These are phyloP conservation scores for Cercophora sp. DNA, from an alignment of 495 filamentous ascomycete genomes.

Conservation along the genomic window DNA sequence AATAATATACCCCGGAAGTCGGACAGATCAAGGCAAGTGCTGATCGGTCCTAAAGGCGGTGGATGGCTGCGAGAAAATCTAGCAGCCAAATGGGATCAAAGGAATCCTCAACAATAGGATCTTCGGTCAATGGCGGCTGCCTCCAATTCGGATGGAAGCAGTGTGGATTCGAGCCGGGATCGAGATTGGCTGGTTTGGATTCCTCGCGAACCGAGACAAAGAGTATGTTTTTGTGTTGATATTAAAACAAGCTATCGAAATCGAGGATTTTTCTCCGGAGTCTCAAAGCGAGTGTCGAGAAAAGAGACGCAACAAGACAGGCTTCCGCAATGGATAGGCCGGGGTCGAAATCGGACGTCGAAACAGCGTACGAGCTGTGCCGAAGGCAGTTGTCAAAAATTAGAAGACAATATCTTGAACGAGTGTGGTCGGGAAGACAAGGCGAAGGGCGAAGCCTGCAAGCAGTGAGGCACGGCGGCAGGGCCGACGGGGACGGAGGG, in stretches of 20 bases:
- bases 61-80: conserved; percentile 6
- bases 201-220: conserved; percentile 19
- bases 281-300: conserved; percentile 28
- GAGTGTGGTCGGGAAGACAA: conserved; percentile 13
- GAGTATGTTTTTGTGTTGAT: conserved; percentile 12
- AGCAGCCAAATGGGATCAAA: conserved; percentile 22
- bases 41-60: not conserved
- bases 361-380: conserved; percentile 1
- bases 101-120: conserved; percentile 17
- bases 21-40: not conserved
- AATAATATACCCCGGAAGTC: conserved; percentile 10
- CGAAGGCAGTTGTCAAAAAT: conserved; percentile 15
- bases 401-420: conserved; percentile 23
- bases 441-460: conserved; percentile 9
- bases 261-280: conserved; percentile 17
- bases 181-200: conserved; percentile 16
- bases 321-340: not conserved
- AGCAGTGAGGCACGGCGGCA: conserved; percentile 6
- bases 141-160: conserved; percentile 7
- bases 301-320: conserved; percentile 20
- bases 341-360: not conserved
- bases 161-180: too few relatives aligned
- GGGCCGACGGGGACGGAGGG: not conserved
- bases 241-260: conserved; percentile 28
- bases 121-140: conserved; percentile 11